A percentile compares a stretch with the other conserved stretches of the same genome.
phyloP scores from a whole-genome alignment of 495 filamentous ascomycete genomes.

The Daldinia bambusicola region DNA sequence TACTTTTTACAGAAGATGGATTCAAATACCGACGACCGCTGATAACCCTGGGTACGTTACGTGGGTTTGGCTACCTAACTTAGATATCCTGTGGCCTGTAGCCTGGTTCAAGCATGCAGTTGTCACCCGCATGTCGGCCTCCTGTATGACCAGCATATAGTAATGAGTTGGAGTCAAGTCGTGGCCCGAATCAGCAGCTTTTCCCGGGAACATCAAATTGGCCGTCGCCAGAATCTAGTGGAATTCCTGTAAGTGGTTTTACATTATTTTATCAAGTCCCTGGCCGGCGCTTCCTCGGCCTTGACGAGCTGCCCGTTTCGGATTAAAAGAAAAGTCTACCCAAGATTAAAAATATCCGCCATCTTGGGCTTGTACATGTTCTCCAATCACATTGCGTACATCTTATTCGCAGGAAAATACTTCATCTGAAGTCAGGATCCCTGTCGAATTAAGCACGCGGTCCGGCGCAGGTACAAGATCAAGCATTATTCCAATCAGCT shows the following conservation, averaged over 20 bases:
- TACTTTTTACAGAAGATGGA: background rate
- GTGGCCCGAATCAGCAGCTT: constrained; percentile 42
- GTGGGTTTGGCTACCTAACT: constrained; percentile 24
- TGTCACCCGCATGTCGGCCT: constrained; percentile 36
- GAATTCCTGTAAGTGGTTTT: constrained; percentile 25
- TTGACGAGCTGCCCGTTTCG: constrained; percentile 45
- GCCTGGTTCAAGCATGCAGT: constrained; percentile 16
- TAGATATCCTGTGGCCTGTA: background rate
- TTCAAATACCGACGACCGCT: background rate
- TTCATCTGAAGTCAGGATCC: constrained; percentile 34
- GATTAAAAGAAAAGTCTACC: constrained; percentile 28
- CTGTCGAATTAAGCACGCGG: constrained; percentile 39
- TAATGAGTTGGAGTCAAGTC: constrained; percentile 32
- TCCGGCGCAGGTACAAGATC: constrained; percentile 41
- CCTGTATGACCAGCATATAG: constrained; percentile 24
- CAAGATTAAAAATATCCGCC: constrained; percentile 21
- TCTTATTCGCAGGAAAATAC: background rate
- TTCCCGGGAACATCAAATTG: constrained; percentile 23
- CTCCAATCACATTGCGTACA: constrained; percentile 30
- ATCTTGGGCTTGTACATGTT: constrained; percentile 9
- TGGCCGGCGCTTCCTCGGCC: constrained; percentile 48
- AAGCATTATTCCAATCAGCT: constrained; percentile 40
- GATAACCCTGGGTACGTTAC: constrained; percentile 42
- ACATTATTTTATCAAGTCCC: constrained; percentile 34
- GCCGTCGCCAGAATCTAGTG: constrained; percentile 3